phyloP scores from a whole-genome alignment of 257 asterid species.

The Solanum pimpinellifolium region DNA sequence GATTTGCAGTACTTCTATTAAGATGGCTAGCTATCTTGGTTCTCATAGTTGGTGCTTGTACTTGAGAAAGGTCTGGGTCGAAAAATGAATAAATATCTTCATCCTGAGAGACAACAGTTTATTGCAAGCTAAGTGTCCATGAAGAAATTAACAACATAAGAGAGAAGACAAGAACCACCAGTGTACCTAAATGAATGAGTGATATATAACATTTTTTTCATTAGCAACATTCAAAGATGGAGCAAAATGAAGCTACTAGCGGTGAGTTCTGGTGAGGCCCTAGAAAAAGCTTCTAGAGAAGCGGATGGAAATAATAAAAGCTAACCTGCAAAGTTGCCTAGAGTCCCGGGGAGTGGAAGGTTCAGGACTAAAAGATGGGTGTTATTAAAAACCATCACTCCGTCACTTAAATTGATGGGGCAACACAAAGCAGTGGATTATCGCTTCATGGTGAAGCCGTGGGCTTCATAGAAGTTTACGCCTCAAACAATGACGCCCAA shows the following conservation, averaged over 20 bases:
- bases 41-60: slow-evolving; percentile 30
- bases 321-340: not conserved
- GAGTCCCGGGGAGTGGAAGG: not conserved
- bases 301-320: not conserved
- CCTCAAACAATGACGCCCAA: not conserved
- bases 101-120: slow-evolving; percentile 32
- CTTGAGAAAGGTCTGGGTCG: slow-evolving; percentile 79
- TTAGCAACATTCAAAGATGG: not conserved
- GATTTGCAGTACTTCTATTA: slow-evolving; percentile 20
- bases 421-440: not conserved
- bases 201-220: not conserved
- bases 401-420: not conserved
- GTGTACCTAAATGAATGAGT: not conserved
- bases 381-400: not conserved
- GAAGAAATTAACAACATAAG: not conserved
- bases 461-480: not conserved
- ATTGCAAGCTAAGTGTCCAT: not conserved
- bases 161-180: not conserved
- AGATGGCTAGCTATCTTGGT: slow-evolving; percentile 34
- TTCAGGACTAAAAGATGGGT: not conserved
- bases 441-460: not conserved
- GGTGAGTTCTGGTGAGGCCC: not conserved
- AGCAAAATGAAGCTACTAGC: not conserved
- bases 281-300: not conserved
- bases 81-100: slow-evolving; percentile 79